These are phyloP conservation scores for Rhizophagus sp. DNA, from an alignment of 192 early-diverging fungal species.

Conservation along the genomic window DNA sequence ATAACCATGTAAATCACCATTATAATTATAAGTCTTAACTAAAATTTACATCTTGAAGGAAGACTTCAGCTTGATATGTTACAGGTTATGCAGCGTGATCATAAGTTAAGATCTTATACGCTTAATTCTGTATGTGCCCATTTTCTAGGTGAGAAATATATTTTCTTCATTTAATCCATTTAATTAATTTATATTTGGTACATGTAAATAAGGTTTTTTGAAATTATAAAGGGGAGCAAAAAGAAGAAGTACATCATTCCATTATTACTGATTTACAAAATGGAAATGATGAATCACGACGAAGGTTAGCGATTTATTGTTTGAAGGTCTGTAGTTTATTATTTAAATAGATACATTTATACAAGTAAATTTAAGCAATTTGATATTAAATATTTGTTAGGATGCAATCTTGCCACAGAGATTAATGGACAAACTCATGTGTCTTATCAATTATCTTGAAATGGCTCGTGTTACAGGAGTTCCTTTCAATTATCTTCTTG, in stretches of 20 bases:
- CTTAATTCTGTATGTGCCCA: slow-evolving; percentile 96
- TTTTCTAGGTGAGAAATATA: slow-evolving; percentile 71
- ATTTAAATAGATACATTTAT: not conserved
- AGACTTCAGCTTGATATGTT: slow-evolving; percentile 92
- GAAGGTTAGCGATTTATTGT: slow-evolving; percentile 95
- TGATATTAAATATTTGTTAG: slow-evolving; percentile 27
- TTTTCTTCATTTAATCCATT: not conserved
- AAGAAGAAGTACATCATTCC: slow-evolving; percentile 98
- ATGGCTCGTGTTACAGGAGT: slow-evolving; percentile 99
- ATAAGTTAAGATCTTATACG: slow-evolving; percentile 94
- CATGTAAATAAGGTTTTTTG: not conserved
- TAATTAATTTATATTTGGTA: not conserved
- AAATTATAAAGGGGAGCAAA: slow-evolving; percentile 80
- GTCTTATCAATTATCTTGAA: slow-evolving; percentile 94
- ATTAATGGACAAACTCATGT: slow-evolving; percentile 97
- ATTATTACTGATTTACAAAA: slow-evolving; percentile 98
- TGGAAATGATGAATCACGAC: slow-evolving; percentile 90
- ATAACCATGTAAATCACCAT: not conserved
- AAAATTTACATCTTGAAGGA: slow-evolving; percentile 65
- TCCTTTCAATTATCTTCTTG: slow-evolving; percentile 90
- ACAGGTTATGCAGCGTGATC: slow-evolving; percentile 92
- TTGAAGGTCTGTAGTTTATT: slow-evolving; percentile 61
- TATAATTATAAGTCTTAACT: not conserved
- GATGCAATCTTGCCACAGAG: slow-evolving; percentile 94
- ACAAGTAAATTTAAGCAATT: not conserved